phyloP scores from a whole-genome alignment of 306 rosid species.

The Comarum palustre region DNA sequence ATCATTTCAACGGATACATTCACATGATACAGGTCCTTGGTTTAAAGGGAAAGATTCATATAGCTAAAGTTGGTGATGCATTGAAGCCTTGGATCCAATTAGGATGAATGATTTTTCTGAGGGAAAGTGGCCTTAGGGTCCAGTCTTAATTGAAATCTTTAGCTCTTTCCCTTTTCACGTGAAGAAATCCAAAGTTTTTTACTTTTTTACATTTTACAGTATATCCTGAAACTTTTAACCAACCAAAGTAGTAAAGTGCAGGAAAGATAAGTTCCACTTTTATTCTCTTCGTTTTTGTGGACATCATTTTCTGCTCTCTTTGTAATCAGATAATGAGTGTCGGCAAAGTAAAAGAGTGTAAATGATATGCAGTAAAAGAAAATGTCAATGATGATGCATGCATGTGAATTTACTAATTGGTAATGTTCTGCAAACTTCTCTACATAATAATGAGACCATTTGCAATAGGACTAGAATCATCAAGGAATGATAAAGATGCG shows the following conservation, averaged over 20 bases:
- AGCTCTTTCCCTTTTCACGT: neutral
- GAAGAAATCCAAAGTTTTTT: neutral
- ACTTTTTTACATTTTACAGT: neutral
- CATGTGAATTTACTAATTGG: neutral
- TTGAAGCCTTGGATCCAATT: slow-evolving; percentile 4
- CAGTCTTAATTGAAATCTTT: neutral
- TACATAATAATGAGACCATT: neutral
- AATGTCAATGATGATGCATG: neutral
- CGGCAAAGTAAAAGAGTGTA: neutral
- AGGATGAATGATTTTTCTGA: neutral
- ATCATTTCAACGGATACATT: neutral
- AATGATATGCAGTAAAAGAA: neutral
- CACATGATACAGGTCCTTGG: neutral
- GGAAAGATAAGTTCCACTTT: neutral
- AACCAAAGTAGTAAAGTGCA: neutral
- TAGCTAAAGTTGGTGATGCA: neutral
- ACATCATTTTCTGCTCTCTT: slow-evolving; percentile 5
- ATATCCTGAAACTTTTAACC: neutral
- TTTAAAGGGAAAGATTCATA: neutral
- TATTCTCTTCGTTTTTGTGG: neutral
- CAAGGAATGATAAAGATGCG: neutral
- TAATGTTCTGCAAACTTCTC: neutral
- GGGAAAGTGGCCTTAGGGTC: slow-evolving; percentile 13
- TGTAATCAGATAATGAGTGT: neutral
- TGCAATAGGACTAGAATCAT: neutral